These are phyloP conservation scores for Fusarium pseudonygamai DNA, from an alignment of 2,329 filamentous ascomycete genomes.

Conservation along the genomic window DNA sequence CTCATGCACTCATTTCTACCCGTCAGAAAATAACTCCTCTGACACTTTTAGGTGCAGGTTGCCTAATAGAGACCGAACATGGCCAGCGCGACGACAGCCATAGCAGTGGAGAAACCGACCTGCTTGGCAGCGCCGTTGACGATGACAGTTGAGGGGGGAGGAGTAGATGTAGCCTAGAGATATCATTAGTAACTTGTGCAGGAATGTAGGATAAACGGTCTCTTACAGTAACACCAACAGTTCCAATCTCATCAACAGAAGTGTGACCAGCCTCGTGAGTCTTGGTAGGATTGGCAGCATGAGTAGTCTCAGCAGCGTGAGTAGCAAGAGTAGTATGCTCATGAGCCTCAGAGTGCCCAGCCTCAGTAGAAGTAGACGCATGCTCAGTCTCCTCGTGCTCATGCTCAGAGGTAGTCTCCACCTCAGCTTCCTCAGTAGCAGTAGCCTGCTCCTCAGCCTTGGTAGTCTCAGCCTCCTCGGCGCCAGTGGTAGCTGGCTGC, in stretches of 20 bases:
- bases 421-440: background rate
- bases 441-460: background rate
- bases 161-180: conserved; percentile 1
- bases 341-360: background rate
- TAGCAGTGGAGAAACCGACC: background rate
- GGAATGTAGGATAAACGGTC: background rate
- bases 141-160: conserved; percentile 7
- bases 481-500: background rate
- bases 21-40: fast-evolving
- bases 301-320: background rate
- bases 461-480: background rate
- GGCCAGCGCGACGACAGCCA: background rate
- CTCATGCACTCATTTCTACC: background rate
- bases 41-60: fast-evolving
- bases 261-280: conserved; percentile 2
- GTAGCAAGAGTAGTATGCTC: background rate
- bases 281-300: background rate
- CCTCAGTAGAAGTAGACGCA: background rate
- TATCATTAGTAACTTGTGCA: background rate
- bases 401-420: background rate
- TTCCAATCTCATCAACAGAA: conserved; percentile 15
- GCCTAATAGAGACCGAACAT: conserved; percentile 19
- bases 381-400: background rate
- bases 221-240: conserved; percentile 22
- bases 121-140: conserved; percentile 23